Conservation (phyloP, 2,329 filamentous ascomycete species). For the Byssothecium circinans region DNA sequence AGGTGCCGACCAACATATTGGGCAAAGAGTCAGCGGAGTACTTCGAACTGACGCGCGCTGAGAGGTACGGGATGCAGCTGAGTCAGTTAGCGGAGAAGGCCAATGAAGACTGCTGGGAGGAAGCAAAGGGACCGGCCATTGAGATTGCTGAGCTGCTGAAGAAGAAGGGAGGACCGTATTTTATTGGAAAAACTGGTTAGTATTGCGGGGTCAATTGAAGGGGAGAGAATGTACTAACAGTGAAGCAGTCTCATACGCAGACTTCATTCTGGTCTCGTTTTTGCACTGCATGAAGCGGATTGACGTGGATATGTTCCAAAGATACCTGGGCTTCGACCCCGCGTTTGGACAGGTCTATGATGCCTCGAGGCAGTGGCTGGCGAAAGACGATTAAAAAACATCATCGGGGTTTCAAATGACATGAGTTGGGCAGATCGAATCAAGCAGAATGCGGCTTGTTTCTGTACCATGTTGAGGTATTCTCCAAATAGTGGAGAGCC, state of each 20-base stretch:
- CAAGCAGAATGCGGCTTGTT: no score
- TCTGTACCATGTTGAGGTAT: no score
- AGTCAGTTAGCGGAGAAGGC: constrained; percentile 54
- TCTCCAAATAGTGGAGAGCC: no score
- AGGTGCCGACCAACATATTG: constrained; percentile 56
- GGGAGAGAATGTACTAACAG: constrained; percentile 29
- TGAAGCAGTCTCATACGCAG: constrained; percentile 42
- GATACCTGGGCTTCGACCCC: constrained; percentile 45
- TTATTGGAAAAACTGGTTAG: constrained; percentile 57
- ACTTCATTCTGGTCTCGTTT: constrained; percentile 57
- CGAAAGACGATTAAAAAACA: constrained; percentile 20
- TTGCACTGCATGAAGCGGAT: constrained; percentile 49
- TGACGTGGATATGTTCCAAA: constrained; percentile 44
- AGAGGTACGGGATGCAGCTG: constrained; percentile 56
- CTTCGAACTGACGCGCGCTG: constrained; percentile 57
- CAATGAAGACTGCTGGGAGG: constrained; percentile 55
- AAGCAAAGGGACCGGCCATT: constrained; percentile 43
- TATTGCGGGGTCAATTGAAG: constrained; percentile 54
- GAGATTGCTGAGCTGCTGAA: constrained; percentile 52
- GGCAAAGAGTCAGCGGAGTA: constrained; percentile 55
- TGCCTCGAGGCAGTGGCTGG: constrained; percentile 45
- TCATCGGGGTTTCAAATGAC: neutral
- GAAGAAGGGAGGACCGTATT: constrained; percentile 62
- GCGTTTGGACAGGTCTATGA: constrained; percentile 41
- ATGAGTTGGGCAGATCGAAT: neutral